A percentile compares a stretch with the other conserved stretches of the same genome.
Conservation (phyloP, 768 basidiomycete genomes). For the Amanita muscaria region DNA sequence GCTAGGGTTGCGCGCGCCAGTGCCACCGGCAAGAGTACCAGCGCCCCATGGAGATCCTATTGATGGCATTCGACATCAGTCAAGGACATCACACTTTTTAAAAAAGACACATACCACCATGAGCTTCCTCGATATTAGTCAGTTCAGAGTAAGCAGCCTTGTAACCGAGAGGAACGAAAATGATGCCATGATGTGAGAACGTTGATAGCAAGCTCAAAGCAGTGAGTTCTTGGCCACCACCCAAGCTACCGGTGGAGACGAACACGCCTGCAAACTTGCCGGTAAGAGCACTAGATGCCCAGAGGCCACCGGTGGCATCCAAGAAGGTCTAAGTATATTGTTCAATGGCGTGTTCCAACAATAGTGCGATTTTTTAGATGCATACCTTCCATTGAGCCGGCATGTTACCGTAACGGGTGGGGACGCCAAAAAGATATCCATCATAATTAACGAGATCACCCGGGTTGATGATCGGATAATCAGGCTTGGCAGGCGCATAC, state of each 20-base stretch:
- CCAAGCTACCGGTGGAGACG: slow-evolving; percentile 62
- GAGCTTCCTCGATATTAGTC: slow-evolving; percentile 35
- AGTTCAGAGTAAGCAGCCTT: slow-evolving; percentile 34
- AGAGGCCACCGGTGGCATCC: slow-evolving; percentile 65
- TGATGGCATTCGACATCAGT: no score
- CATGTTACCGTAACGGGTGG: slow-evolving; percentile 76
- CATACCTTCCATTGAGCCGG: slow-evolving; percentile 77
- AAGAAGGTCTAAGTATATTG: slow-evolving; percentile 47
- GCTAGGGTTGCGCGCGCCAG: slow-evolving; percentile 40
- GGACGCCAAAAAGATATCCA: slow-evolving; percentile 68
- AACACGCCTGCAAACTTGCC: slow-evolving; percentile 76
- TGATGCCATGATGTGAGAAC: slow-evolving; percentile 63
- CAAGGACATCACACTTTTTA: not conserved
- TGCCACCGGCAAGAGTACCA: slow-evolving; percentile 44
- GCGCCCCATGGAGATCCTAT: slow-evolving; percentile 73
- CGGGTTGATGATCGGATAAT: slow-evolving; percentile 60
- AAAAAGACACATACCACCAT: slow-evolving; percentile 41
- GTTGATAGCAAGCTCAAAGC: slow-evolving; percentile 44
- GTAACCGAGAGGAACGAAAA: slow-evolving; percentile 69
- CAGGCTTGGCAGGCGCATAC: slow-evolving; percentile 62
- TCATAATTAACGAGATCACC: slow-evolving; percentile 51
- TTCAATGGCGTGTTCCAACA: no score
- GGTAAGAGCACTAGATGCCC: slow-evolving; percentile 46
- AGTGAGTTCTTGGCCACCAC: slow-evolving; percentile 76
- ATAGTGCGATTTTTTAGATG: not conserved